Evolutionary conservation across 2,329 filamentous ascomycete species (phyloP), one percentile per base, ranked within the genome.

Genomic region (Endothia cerciana): DNA sequence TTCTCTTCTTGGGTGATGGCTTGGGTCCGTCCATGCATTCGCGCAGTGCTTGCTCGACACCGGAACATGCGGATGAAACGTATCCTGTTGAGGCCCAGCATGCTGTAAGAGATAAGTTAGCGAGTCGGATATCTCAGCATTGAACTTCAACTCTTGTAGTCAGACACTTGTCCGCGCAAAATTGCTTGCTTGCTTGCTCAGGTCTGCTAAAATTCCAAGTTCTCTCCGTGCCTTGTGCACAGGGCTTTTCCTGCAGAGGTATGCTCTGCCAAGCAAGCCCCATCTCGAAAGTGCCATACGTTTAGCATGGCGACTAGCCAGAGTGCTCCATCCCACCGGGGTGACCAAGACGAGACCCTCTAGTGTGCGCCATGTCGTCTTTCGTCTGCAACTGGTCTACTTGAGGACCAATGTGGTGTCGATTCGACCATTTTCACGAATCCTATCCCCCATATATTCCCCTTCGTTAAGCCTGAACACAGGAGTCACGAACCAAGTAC

Each of bases 41-140:
- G 36, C 89, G 84, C 67, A 91, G 80, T 62, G 87, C 82, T 64
- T 82, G 82, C 77, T 90, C 87, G 70, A 90, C 74, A 51, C 82
- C 80, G 30, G 82, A 81, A 75, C 87, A 90, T 45, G 86, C 87
- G 15, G 82, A 74, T 6, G 84, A 81, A 75, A 80, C 90, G 78
- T 90, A 89, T 58, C 91, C 91, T 38, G 89, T 86, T 2, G 91
- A 94, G 1, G 92, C 92, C 92, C 92, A 95, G 79, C 92, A 95
- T 69, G 91, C 91, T 94, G 69, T 70, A 15, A 57, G 45, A 30
- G 36, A 25, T 30, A 8, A n/a, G 61, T 69, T 58, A 71, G 66
- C 60, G 19, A 8, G 22, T 4, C 43, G 17, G n/a, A 30, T n/a
- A 36, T 13, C 4, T 30, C 22, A 40, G 40, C n/a, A 25, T 15